Evolutionary conservation across 345 rosid genomes (phyloP).

Genomic region (Linum trigynum): DNA sequence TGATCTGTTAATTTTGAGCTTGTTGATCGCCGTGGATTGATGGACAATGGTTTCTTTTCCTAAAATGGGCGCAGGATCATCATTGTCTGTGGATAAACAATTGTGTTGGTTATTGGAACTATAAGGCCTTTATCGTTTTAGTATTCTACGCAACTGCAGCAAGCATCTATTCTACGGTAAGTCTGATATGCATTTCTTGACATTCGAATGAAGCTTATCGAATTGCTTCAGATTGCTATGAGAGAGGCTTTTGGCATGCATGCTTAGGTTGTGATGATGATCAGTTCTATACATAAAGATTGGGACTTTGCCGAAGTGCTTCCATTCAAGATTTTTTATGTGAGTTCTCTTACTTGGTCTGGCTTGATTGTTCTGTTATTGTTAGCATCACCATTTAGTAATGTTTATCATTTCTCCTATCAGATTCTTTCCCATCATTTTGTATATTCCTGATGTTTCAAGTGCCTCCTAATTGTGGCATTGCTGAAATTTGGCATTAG

Average conservation of each 20-base stretch:
- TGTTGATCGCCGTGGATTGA: not conserved
- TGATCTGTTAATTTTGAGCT: not conserved
- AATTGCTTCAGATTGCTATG: slow-evolving; percentile 5
- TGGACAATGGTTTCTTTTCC: not conserved
- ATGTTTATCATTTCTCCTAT: not conserved
- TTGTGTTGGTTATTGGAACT: slow-evolving; percentile 25
- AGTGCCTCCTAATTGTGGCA: slow-evolving; percentile 1
- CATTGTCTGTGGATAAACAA: slow-evolving; percentile 26
- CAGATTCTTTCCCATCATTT: not conserved
- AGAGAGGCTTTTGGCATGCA: slow-evolving; percentile 8
- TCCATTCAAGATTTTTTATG: slow-evolving; percentile 40
- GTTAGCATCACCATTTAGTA: not conserved
- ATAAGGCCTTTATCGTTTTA: slow-evolving; percentile 18
- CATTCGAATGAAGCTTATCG: not conserved
- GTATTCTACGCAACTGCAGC: slow-evolving; percentile 45
- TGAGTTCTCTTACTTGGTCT: slow-evolving; percentile 22
- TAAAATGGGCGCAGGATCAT: slow-evolving; percentile 20
- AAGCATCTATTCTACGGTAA: slow-evolving; percentile 59
- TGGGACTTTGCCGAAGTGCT: slow-evolving; percentile 29
- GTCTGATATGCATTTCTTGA: slow-evolving; percentile 8
- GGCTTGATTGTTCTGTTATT: not conserved
- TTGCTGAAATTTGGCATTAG: not conserved
- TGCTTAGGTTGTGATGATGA: slow-evolving; percentile 38
- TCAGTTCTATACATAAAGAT: slow-evolving; percentile 33
- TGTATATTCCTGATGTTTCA: not conserved